These are phyloP conservation scores for Hypoxylon perforatum DNA, from an alignment of 495 filamentous ascomycete genomes.

Conservation along the genomic window DNA sequence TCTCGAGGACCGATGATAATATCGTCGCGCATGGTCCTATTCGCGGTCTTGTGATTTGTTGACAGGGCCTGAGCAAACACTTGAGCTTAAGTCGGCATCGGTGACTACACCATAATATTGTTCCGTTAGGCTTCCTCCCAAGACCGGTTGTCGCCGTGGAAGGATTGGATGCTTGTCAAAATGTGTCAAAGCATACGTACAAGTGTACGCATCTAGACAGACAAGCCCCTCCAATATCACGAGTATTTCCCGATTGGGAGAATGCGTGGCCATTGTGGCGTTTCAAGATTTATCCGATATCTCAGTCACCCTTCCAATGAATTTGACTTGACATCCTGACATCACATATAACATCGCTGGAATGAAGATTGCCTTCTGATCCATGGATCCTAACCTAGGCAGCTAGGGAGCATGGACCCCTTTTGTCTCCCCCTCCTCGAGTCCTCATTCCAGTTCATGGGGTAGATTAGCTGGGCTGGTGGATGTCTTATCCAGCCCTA, in stretches of 20 bases:
- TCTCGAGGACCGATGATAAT: conserved; percentile 18
- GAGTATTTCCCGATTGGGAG: conserved; percentile 28
- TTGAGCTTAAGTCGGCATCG: background rate
- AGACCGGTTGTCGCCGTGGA: no score
- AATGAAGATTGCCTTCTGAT: conserved; percentile 29
- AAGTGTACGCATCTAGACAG: conserved; percentile 16
- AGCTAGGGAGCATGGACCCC: conserved; percentile 3
- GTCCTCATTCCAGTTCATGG: conserved; percentile 17
- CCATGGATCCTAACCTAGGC: conserved; percentile 14
- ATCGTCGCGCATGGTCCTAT: conserved; percentile 22
- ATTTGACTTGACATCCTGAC: conserved; percentile 24
- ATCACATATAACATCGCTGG: conserved; percentile 29
- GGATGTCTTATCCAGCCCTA: conserved; percentile 41
- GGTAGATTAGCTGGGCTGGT: background rate
- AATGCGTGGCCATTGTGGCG: conserved; percentile 26
- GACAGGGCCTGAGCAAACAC: conserved; percentile 3
- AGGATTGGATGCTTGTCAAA: conserved; percentile 12
- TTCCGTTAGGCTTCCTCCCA: background rate
- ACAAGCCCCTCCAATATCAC: conserved; percentile 23
- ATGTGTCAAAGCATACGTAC: conserved; percentile 9
- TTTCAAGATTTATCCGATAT: conserved; percentile 42
- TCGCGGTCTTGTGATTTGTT: background rate
- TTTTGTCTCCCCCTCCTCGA: background rate
- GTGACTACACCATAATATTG: background rate
- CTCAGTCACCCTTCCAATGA: conserved; percentile 31